These are phyloP conservation scores for Dipteronia dyeriana DNA, from an alignment of 345 rosid species.

Conservation along the genomic window DNA sequence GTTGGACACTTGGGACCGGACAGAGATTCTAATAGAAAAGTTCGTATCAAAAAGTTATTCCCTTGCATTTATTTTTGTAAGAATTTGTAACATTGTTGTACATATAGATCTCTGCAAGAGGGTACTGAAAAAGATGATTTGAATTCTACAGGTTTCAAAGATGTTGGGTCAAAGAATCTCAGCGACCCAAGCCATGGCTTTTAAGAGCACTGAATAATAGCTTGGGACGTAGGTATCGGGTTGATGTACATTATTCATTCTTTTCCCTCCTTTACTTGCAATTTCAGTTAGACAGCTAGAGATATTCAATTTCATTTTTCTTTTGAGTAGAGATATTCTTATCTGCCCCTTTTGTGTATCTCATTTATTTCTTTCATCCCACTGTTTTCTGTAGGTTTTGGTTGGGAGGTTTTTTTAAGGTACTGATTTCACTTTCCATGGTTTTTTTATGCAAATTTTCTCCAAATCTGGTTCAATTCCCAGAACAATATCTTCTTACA, in stretches of 20 bases:
- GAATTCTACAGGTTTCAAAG: conserved; percentile 60
- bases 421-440: conserved; percentile 22
- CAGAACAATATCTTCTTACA: not conserved
- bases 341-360: not conserved
- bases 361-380: conserved; percentile 2
- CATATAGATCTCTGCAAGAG: not conserved
- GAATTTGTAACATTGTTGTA: not conserved
- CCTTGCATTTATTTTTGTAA: conserved; percentile 17
- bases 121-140: conserved; percentile 8
- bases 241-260: not conserved
- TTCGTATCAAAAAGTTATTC: conserved; percentile 28
- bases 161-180: conserved; percentile 77
- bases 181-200: conserved; percentile 75
- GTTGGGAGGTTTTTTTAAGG: conserved; percentile 93
- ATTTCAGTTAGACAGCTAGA: conserved; percentile 2
- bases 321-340: not conserved
- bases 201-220: conserved; percentile 82
- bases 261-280: not conserved
- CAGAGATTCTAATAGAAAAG: conserved; percentile 70
- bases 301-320: too few relatives aligned
- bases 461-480: conserved; percentile 13
- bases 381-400: conserved; percentile 64
- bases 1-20: conserved; percentile 88
- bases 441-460: conserved; percentile 13
- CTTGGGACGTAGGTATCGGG: conserved; percentile 74